phyloP scores from a whole-genome alignment of 352 stramenopile genomes.

The Pythium brachiatum region DNA sequence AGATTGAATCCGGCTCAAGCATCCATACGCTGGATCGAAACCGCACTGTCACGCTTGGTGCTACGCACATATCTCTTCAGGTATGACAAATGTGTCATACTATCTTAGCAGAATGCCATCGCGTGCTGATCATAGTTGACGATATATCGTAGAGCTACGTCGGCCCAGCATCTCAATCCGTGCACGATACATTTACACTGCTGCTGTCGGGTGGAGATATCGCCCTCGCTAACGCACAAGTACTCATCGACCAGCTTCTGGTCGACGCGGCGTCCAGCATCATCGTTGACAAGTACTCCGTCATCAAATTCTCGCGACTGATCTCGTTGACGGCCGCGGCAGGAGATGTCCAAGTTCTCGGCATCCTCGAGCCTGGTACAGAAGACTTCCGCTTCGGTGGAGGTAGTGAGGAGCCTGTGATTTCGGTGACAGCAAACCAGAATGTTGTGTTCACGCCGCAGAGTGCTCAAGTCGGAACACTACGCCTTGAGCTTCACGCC shows the following conservation, averaged over 20 bases:
- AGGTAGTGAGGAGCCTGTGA: not conserved
- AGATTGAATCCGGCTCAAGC: conserved; percentile 24
- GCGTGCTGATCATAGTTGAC: not conserved
- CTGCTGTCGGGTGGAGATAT: conserved; percentile 14
- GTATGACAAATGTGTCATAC: conserved; percentile 9
- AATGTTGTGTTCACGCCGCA: conserved; percentile 24
- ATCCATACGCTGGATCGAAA: conserved; percentile 19
- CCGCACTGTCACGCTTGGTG: conserved; percentile 11
- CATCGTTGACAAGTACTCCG: conserved; percentile 66
- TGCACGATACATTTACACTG: conserved; percentile 16
- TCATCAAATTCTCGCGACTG: conserved; percentile 50
- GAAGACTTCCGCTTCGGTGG: conserved; percentile 11
- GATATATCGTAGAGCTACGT: conserved; percentile 20
- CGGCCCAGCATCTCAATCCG: conserved; percentile 15
- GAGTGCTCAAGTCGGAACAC: conserved; percentile 19
- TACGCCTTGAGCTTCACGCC: conserved; percentile 21
- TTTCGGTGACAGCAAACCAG: conserved; percentile 5
- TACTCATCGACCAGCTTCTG: conserved; percentile 10
- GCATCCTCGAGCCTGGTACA: conserved; percentile 18
- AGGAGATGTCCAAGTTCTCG: conserved; percentile 25
- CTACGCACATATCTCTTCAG: conserved; percentile 24
- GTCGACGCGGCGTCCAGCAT: conserved; percentile 9
- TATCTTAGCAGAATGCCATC: too few species aligned
- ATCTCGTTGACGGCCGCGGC: conserved; percentile 31
- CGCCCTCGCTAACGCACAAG: conserved; percentile 21